phyloP scores from a whole-genome alignment of 805 yeast genomes.

The Candida odintsovae region DNA sequence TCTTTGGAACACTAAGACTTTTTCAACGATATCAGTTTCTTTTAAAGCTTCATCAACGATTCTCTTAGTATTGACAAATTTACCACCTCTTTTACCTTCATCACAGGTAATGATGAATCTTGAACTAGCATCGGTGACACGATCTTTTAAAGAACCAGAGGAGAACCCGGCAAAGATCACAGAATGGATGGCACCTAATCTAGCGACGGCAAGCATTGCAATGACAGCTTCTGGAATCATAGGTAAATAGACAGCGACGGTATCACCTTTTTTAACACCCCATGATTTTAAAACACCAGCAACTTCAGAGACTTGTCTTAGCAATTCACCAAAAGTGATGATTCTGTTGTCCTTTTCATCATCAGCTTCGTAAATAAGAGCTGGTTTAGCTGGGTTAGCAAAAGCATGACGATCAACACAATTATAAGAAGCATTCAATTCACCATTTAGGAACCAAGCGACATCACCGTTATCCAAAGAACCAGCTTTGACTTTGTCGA shows the following conservation, averaged over 20 bases:
- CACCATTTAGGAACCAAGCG: slow-evolving; percentile 94
- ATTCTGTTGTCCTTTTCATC: slow-evolving; percentile 67
- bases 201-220: slow-evolving; percentile 87
- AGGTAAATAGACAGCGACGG: slow-evolving; percentile 94
- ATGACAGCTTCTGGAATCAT: slow-evolving; percentile 97
- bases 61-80: slow-evolving; percentile 83
- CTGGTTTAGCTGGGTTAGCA: slow-evolving; percentile 76
- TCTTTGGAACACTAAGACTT: slow-evolving; percentile 84
- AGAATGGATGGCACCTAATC: slow-evolving; percentile 95
- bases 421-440: slow-evolving; percentile 88
- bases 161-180: slow-evolving; percentile 97
- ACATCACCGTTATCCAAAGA: slow-evolving; percentile 69
- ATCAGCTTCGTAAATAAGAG: slow-evolving; percentile 91
- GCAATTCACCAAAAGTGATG: slow-evolving; percentile 81
- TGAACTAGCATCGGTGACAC: slow-evolving; percentile 83
- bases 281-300: slow-evolving; percentile 78
- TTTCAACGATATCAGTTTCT: slow-evolving; percentile 65
- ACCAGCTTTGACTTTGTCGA: slow-evolving; percentile 52
- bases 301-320: slow-evolving; percentile 77
- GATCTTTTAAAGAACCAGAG: slow-evolving; percentile 85
- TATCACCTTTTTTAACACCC: slow-evolving; percentile 93
- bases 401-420: slow-evolving; percentile 95
- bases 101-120: slow-evolving; percentile 89
- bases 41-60: slow-evolving; percentile 92
- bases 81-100: slow-evolving; percentile 94